Percentiles rank a stretch among this genome's conserved stretches.
Conservation (phyloP, 2,329 filamentous ascomycete genomes). For the Xylariaceae sp. region DNA sequence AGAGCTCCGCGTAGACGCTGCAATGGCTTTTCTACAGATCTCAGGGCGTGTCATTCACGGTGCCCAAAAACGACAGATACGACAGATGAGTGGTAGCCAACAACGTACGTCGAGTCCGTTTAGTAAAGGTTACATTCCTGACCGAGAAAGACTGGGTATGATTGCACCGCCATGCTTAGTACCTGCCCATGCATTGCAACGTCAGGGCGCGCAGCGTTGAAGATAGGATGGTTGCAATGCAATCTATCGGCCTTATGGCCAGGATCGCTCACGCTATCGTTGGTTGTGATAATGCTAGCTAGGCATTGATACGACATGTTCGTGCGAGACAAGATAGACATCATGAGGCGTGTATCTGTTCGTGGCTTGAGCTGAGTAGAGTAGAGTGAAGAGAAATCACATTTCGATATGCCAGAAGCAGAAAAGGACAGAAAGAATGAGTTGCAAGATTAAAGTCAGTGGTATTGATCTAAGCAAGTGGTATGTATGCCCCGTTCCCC, state of each 20-base stretch:
- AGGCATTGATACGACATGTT: too few relatives aligned
- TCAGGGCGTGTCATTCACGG: too few relatives aligned
- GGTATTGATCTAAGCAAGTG: slow-evolving; percentile 21
- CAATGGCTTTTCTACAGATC: too few relatives aligned
- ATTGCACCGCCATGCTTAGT: too few relatives aligned
- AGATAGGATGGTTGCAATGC: neutral
- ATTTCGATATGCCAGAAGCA: neutral
- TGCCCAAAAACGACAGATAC: too few relatives aligned
- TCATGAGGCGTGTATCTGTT: too few relatives aligned
- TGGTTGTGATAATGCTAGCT: neutral
- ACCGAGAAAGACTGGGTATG: too few relatives aligned
- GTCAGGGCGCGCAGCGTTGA: neutral
- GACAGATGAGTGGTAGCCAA: too few relatives aligned
- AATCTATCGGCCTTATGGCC: neutral
- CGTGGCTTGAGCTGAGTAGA: neutral
- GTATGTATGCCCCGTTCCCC: slow-evolving; percentile 3
- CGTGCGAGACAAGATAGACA: too few relatives aligned
- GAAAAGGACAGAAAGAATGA: neutral
- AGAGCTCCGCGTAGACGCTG: too few relatives aligned
- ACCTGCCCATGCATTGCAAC: neutral
- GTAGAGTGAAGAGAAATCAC: neutral
- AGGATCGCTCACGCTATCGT: neutral
- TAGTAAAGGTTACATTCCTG: too few relatives aligned
- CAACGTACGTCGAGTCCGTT: too few relatives aligned
- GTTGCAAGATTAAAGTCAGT: slow-evolving; percentile 8